Percentiles rank a stretch among this genome's conserved stretches.
Evolutionary conservation across 805 yeast species (phyloP).

Genomic region (Candida quercuum): DNA sequence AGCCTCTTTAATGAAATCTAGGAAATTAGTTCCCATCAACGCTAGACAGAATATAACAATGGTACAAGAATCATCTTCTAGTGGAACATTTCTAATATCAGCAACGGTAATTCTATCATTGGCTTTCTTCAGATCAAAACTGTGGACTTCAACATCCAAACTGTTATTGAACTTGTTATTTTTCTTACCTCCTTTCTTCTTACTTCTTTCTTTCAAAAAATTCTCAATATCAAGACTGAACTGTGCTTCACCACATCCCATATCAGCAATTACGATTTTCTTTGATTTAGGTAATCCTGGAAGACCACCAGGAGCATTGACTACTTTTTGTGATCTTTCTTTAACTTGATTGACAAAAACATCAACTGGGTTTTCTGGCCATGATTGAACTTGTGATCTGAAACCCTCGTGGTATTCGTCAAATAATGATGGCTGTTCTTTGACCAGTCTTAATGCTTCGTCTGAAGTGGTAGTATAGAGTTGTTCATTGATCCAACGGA

Average conservation of each 20-base stretch:
- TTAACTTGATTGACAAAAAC: conserved; percentile 72
- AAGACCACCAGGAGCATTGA: conserved; percentile 93
- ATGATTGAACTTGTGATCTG: conserved; percentile 86
- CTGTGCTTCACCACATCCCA: conserved; percentile 99
- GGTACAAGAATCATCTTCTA: conserved; percentile 71
- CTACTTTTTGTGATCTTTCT: conserved; percentile 52
- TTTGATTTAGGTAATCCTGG: conserved; percentile 56
- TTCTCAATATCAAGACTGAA: conserved; percentile 62
- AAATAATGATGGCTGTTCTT: conserved; percentile 80
- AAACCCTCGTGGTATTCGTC: conserved; percentile 96
- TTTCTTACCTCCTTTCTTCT: conserved; percentile 27
- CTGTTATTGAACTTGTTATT: conserved; percentile 27
- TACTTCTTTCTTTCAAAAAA: conserved; percentile 33
- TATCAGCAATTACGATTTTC: conserved; percentile 83
- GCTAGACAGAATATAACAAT: conserved; percentile 93
- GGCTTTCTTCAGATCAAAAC: conserved; percentile 87
- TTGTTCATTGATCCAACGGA: conserved; percentile 97
- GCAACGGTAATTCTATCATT: conserved; percentile 94
- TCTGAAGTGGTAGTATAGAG: conserved; percentile 83
- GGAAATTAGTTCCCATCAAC: conserved; percentile 93
- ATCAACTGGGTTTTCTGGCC: conserved; percentile 99
- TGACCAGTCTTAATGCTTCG: conserved; percentile 66
- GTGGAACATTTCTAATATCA: conserved; percentile 86
- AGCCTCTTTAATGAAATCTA: conserved; percentile 90
- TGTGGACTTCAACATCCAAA: conserved; percentile 61